phyloP scores from a whole-genome alignment of 371 early-diverging fungal species.

The Lichtheimia ramosa region DNA sequence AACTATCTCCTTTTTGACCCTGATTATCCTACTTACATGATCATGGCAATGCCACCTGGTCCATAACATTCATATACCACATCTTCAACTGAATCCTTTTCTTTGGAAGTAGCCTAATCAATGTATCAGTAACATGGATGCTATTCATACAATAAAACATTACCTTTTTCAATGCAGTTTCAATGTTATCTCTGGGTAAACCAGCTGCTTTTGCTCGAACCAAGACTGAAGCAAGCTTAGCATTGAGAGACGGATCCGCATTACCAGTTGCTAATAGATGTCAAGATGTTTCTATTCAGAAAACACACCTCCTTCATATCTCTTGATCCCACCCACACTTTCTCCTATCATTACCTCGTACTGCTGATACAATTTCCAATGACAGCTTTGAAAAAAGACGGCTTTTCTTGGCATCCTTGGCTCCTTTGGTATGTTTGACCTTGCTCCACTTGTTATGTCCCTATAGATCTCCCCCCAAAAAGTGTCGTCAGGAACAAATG shows the following conservation, averaged over 20 bases:
- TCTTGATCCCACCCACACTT: not conserved
- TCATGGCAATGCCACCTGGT: slow-evolving; percentile 62
- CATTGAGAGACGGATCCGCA: slow-evolving; percentile 49
- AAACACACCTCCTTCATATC: not conserved
- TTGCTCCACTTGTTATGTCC: slow-evolving; percentile 76
- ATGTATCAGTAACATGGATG: too few species aligned
- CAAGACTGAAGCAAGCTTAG: slow-evolving; percentile 59
- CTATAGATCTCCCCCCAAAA: slow-evolving; percentile 13
- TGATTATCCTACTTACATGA: slow-evolving; percentile 48
- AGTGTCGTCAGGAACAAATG: not conserved
- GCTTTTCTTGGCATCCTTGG: slow-evolving; percentile 57
- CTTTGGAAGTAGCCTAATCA: slow-evolving; percentile 25
- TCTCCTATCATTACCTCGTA: slow-evolving; percentile 39
- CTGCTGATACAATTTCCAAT: slow-evolving; percentile 60
- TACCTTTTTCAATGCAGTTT: slow-evolving; percentile 70
- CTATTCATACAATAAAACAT: too few species aligned
- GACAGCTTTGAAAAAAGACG: slow-evolving; percentile 56
- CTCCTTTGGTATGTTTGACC: slow-evolving; percentile 66
- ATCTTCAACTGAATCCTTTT: slow-evolving; percentile 45
- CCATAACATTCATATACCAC: slow-evolving; percentile 70
- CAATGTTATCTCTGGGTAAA: slow-evolving; percentile 75
- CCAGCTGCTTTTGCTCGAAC: slow-evolving; percentile 58
- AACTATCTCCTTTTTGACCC: not conserved
- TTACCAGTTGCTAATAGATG: slow-evolving; percentile 46
- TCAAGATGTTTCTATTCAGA: not conserved